Evolutionary conservation across 2,329 filamentous ascomycete genomes (phyloP), one percentile per base, ranked within the genome.

Genomic region (Ophiostoma himal-ulmi): DNA sequence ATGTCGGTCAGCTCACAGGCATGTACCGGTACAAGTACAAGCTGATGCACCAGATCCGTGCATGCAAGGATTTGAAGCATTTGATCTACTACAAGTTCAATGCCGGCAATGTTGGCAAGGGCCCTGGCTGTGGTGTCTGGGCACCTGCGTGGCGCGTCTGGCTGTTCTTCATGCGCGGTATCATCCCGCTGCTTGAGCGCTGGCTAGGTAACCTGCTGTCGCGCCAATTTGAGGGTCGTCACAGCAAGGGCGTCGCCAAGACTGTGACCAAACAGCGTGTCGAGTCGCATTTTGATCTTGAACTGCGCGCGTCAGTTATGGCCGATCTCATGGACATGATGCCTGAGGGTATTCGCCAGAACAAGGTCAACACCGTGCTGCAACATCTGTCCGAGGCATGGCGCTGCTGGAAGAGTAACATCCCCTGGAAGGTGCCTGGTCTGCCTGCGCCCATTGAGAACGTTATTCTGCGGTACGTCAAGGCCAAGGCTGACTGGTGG

Each of bases 1-100:
- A 99, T 76, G 95, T 99, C 71, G 95, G 95, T 73, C 96, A 99
- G 80, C 84, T 99, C 73, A 99, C 95, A 20, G 95, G 95, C 78
- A 99, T 99, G 95, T 99, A 99, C 82, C 91, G 95, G 72, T 99
- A 99, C 86, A 99, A 99, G 85, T 99, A 99, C 84, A 99, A 99
- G 85, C 85, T 99, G 70, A 99, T 99, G 95, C 95, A 99, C 79
- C 95, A 99, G 80, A 99, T 99, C 76, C 92, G 95, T 76, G 96
- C 95, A 0, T 99, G 95, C 84, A 99, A 99, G 81, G 95, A 99
- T 81, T 80, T 99, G 78, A 99, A 99, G 86, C 95, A 99, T 86
- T 83, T 99, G 73, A 98, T 99, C 75, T 99, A 99, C 83, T 98
- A 98, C 80, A 91, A 94, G 68, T 99, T 99, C 83, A 99, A 99